Evolutionary conservation across 2,329 filamentous ascomycete species (phyloP).

Genomic region (Claviceps sp.): DNA sequence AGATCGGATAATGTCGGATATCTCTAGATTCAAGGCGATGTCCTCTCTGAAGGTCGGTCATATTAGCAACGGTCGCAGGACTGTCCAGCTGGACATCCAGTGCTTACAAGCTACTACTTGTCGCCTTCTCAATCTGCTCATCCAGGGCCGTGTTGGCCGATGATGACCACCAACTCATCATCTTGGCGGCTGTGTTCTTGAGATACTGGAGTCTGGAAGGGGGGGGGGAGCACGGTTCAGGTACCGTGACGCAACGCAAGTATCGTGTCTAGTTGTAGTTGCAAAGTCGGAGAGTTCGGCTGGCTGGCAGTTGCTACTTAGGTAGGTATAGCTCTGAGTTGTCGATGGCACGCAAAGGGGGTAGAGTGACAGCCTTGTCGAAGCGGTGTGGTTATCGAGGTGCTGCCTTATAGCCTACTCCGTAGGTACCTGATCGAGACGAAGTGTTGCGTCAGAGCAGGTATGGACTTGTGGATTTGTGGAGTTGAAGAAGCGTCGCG

Average conservation of each 20-base stretch:
- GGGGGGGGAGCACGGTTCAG: neutral
- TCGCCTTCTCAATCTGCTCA: conserved; percentile 93
- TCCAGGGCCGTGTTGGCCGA: conserved; percentile 84
- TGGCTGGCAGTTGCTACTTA: neutral
- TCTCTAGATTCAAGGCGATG: conserved; percentile 93
- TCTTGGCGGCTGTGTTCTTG: conserved; percentile 18
- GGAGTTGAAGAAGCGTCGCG: neutral
- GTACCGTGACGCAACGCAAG: neutral
- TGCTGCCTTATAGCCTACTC: neutral
- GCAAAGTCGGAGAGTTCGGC: neutral
- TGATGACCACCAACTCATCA: conserved; percentile 95
- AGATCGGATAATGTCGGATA: conserved; percentile 92
- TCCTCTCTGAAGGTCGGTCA: conserved; percentile 53
- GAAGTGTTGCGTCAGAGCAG: conserved; percentile 2
- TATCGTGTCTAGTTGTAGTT: neutral
- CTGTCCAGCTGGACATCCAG: neutral
- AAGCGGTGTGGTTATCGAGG: neutral
- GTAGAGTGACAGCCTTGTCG: neutral
- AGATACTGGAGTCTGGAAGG: neutral
- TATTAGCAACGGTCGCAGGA: conserved; percentile 6
- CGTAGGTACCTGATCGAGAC: neutral
- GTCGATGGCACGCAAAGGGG: neutral
- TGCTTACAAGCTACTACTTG: conserved; percentile 76
- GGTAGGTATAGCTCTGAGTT: neutral
- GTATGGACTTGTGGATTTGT: neutral